Base-by-base conservation (phyloP, 176 grass and related monocot genomes). In the Raddia distichophylla region DNA sequence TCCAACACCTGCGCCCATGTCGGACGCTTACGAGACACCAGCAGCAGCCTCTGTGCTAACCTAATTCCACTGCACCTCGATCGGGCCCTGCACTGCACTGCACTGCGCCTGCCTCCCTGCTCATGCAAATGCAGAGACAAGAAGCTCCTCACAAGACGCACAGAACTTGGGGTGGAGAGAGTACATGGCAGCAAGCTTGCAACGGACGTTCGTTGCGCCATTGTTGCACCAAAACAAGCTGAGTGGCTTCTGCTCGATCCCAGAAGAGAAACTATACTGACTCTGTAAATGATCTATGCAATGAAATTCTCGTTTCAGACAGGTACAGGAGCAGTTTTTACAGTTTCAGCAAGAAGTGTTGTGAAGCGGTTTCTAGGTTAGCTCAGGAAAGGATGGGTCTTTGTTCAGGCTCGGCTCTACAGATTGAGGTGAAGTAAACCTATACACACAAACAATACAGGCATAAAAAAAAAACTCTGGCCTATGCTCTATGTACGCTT, bases 1-100 rank as follows among this genome's bases (percentile, higher is more conserved):
- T 86, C 84, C 69, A 58, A 74, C 67, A 10, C 51, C 78, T 61
- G 78, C 71, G 42, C 33, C 18, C 79, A 50, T 87, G 85, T 82
- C 78, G 78, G 78, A 67, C 45, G 78, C 85, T 55, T 73, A 66
- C 85, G 71, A 81, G 78, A 81, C 85, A 87, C 54, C 64, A 15
- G 52, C 83, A 48, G 27, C 83, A 48, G 27, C 20, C 16, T 74
- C 10, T 87, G 62, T 70, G 13, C 61, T 69, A 72, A 54, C 85
- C 85, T 68, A 82, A 82, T 74, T 81, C 53, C 63, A 80, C 85
- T 87, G 78, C 85, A 75, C 18, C 43, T 67, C 3, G 43, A 62
- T 67, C 3, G 43, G 70, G 51, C 69, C 20, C 77, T 84, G 72
- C 81, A 16, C 8, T 50, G 44, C 53, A 19, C 52, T 20, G 3